These are phyloP conservation scores for Apiospora arundinis DNA, from an alignment of 2,329 filamentous ascomycete genomes.

Conservation along the genomic window DNA sequence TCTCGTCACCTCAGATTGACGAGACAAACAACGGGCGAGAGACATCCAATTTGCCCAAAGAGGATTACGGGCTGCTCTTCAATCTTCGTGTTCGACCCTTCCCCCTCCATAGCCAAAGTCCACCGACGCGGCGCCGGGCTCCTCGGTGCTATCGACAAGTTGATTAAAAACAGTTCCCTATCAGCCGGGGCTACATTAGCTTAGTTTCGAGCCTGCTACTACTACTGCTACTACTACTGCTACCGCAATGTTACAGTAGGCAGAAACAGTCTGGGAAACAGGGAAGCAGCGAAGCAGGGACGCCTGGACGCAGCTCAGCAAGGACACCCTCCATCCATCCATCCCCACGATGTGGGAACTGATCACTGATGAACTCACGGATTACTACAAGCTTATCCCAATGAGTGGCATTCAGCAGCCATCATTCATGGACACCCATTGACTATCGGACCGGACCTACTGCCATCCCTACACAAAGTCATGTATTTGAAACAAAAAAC, in stretches of 20 bases:
- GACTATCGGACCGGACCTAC: background rate
- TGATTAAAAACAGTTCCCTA: background rate
- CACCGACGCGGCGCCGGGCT: background rate
- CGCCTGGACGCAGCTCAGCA: too few species aligned
- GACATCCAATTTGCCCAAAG: slow-evolving; percentile 14
- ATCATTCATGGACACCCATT: background rate
- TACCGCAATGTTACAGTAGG: too few species aligned
- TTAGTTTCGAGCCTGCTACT: background rate
- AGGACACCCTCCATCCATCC: too few species aligned
- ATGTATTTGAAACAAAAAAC: slow-evolving; percentile 11
- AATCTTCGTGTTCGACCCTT: slow-evolving; percentile 1
- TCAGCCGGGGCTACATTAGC: slow-evolving; percentile 8
- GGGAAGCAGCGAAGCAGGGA: too few species aligned
- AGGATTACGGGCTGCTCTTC: slow-evolving; percentile 12
- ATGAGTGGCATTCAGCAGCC: background rate
- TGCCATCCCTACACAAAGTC: background rate
- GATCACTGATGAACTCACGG: too few species aligned
- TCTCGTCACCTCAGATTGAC: slow-evolving; percentile 15
- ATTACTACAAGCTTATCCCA: slow-evolving; percentile 15
- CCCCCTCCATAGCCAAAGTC: background rate
- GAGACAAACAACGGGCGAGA: slow-evolving; percentile 13
- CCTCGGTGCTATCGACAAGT: slow-evolving; percentile 3
- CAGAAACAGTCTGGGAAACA: too few species aligned
- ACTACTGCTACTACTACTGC: too few species aligned
- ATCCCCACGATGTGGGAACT: too few species aligned